Percentiles rank a stretch among this genome's conserved stretches.
phyloP scores from a whole-genome alignment of 2,329 filamentous ascomycete species.

The Colletotrichum shisoi region DNA sequence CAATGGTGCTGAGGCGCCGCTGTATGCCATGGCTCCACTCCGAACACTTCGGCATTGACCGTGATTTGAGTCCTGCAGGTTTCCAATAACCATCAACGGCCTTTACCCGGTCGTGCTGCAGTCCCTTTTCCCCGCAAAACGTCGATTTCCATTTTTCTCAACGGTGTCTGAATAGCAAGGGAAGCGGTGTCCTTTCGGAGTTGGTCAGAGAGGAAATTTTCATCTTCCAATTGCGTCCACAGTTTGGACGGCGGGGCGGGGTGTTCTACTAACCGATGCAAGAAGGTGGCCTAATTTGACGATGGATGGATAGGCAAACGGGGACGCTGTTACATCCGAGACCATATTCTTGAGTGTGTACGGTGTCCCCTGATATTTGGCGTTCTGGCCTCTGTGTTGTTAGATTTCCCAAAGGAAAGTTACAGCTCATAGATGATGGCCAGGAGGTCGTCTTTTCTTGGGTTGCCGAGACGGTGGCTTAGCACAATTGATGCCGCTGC shows the following conservation, averaged over 20 bases:
- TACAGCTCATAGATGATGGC: conserved; percentile 33
- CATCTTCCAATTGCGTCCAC: conserved; percentile 16
- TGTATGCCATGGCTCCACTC: neutral
- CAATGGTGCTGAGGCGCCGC: neutral
- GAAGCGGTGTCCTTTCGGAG: conserved; percentile 30
- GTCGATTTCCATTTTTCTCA: conserved; percentile 4
- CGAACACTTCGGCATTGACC: neutral
- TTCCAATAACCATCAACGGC: neutral
- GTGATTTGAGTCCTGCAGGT: neutral
- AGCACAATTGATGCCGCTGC: neutral
- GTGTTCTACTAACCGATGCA: conserved; percentile 7
- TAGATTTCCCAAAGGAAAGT: conserved; percentile 24
- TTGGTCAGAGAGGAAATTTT: conserved; percentile 23
- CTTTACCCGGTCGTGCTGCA: neutral
- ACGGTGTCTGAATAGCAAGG: conserved; percentile 32
- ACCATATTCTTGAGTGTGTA: neutral
- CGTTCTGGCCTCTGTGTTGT: conserved; percentile 38
- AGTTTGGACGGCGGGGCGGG: neutral
- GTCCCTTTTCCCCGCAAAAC: conserved; percentile 4
- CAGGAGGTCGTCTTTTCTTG: conserved; percentile 16
- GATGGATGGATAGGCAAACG: conserved; percentile 20
- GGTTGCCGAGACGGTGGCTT: conserved; percentile 4
- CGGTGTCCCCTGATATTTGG: conserved; percentile 8
- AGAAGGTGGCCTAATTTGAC: conserved; percentile 20
- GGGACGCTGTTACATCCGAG: conserved; percentile 4